phyloP scores from a whole-genome alignment of 148 eudicot genomes.

The Rhododendron molle region DNA sequence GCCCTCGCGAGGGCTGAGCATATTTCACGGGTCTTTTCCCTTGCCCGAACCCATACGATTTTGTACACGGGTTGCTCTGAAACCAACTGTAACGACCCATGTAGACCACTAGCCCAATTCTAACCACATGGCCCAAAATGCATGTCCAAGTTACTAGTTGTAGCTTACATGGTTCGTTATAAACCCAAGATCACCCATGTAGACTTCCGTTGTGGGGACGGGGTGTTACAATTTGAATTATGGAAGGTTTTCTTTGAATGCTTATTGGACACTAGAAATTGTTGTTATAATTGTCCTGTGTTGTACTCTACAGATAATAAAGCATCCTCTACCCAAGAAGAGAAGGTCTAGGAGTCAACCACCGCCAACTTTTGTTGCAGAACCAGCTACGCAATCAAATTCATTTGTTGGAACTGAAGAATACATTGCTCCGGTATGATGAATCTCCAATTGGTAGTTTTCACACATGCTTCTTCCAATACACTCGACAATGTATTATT shows the following conservation, averaged over 20 bases:
- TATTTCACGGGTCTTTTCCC: too few species aligned
- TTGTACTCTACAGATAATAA: constrained; percentile 53
- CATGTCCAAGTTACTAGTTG: neutral
- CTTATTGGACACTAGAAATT: neutral
- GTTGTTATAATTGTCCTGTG: neutral
- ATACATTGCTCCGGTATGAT: constrained; percentile 93
- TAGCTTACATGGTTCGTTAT: neutral
- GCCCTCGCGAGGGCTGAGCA: too few species aligned
- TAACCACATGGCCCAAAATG: neutral
- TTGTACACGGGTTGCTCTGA: neutral
- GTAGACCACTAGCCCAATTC: neutral
- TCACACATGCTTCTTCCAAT: neutral
- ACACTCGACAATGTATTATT: neutral
- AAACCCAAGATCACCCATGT: neutral
- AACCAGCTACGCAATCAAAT: constrained; percentile 79
- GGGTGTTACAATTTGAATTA: neutral
- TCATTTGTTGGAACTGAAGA: constrained; percentile 99
- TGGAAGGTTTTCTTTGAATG: neutral
- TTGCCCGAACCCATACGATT: neutral
- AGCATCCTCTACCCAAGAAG: constrained; percentile 56
- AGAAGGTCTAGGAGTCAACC: constrained; percentile 70
- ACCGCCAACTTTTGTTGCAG: constrained; percentile 84
- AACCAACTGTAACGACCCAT: neutral
- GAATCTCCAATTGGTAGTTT: neutral
- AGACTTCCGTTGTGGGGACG: neutral